Conservation (phyloP, 164 flowering plant genomes). For the Stephania cephalantha region DNA sequence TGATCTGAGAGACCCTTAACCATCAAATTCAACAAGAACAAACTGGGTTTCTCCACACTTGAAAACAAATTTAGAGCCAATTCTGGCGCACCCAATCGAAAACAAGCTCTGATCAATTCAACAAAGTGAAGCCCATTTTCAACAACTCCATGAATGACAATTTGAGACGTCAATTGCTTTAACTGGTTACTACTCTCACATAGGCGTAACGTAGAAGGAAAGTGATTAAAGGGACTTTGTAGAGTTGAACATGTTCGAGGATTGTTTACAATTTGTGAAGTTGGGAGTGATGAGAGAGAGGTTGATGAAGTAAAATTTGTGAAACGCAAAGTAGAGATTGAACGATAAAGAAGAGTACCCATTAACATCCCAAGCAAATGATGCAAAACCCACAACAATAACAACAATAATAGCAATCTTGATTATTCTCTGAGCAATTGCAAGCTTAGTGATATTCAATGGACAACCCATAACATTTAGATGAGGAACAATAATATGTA, state of each 20-base stretch:
- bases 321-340: background rate
- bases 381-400: too few relatives aligned
- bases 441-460: too few relatives aligned
- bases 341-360: background rate
- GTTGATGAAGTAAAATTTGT: background rate
- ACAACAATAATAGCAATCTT: too few relatives aligned
- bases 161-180: conserved; percentile 10
- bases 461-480: too few relatives aligned
- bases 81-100: conserved; percentile 7
- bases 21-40: conserved; percentile 18
- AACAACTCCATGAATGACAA: conserved; percentile 8
- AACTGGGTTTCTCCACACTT: conserved; percentile 5
- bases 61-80: conserved; percentile 6
- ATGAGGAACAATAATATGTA: too few relatives aligned
- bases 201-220: conserved; percentile 7
- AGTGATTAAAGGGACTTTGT: background rate
- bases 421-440: too few relatives aligned
- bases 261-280: background rate
- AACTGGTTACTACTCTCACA: conserved; percentile 7
- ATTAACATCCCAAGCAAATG: too few relatives aligned
- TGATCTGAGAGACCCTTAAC: conserved; percentile 14
- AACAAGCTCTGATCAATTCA: conserved; percentile 7
- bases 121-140: conserved; percentile 7
- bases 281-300: conserved; percentile 5
- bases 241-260: background rate